Evolutionary conservation across 2,329 filamentous ascomycete genomes (phyloP).

Genomic region (Beauveria sp.): DNA sequence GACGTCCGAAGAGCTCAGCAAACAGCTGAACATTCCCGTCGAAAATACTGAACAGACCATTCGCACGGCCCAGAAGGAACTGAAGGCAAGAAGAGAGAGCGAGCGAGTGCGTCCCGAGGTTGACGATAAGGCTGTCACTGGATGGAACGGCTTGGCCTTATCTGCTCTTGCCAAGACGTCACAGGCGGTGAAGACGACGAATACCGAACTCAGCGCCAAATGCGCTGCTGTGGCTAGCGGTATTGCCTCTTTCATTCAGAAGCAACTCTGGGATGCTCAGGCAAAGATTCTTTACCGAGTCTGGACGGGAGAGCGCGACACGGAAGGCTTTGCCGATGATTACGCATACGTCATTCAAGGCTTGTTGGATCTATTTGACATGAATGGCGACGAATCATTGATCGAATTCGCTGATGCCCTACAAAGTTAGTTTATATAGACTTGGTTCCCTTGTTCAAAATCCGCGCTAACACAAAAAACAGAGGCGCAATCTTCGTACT

Average conservation of each 20-base stretch:
- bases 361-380: slow-evolving; percentile 75
- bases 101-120: slow-evolving; percentile 69
- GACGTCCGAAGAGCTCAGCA: slow-evolving; percentile 60
- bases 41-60: slow-evolving; percentile 63
- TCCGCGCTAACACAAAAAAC: background rate
- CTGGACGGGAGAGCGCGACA: slow-evolving; percentile 57
- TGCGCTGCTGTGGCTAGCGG: slow-evolving; percentile 61
- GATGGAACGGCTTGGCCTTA: slow-evolving; percentile 86
- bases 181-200: slow-evolving; percentile 56
- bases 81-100: slow-evolving; percentile 63
- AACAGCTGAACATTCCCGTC: slow-evolving; percentile 65
- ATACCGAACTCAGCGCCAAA: slow-evolving; percentile 46
- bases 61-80: slow-evolving; percentile 55
- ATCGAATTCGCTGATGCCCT: slow-evolving; percentile 75
- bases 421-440: slow-evolving; percentile 51
- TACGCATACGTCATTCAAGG: slow-evolving; percentile 85
- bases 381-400: slow-evolving; percentile 68
- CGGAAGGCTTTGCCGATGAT: slow-evolving; percentile 80
- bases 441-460: background rate
- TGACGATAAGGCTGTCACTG: slow-evolving; percentile 81
- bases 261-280: slow-evolving; percentile 61
- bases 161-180: slow-evolving; percentile 70
- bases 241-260: slow-evolving; percentile 64
- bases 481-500: slow-evolving; percentile 67
- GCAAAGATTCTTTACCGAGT: slow-evolving; percentile 63